Evolutionary conservation across 2,329 filamentous ascomycete genomes (phyloP), one percentile per base, ranked within the genome.

Genomic region (Bertia moriformis): DNA sequence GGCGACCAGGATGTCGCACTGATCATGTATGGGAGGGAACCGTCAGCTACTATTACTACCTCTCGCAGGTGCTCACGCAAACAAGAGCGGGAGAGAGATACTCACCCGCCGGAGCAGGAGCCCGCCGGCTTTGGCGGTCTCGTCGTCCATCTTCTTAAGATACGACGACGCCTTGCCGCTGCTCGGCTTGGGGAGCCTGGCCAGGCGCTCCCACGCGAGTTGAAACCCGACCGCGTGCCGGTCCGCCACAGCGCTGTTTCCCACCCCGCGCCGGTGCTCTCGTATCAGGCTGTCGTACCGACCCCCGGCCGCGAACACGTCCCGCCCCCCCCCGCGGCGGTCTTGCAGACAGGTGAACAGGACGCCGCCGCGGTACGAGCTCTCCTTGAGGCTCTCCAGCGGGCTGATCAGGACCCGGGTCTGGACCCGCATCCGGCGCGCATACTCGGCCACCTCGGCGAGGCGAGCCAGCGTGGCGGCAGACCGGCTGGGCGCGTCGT

Each of bases 301-400:
- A 2, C 91, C 91, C 38, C 93, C 91, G 20, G 88, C 91, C 4
- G 89, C 91, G 51, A 96, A 86, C 0, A 96, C 84, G 48, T 91
- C 82, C 48, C 73, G 78, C 44, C 80, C 73, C 54, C 86, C 93
- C n/a, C n/a, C n/a, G n/a, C n/a, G n/a, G 44, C 73, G 78, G 54
- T 96, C 89, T 45, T 88, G 86, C 2, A 95, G 62, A 50, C 87
- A 95, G 43, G 93, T 84, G 54, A 98, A 96, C 33, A 96, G 65
- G 19, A 96, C 66, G 4, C 88, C 88, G 1, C 83, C 82, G n/a
- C 73, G 66, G 56, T 93, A 98, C 54, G 96, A 95, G 41, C 80
- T 83, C 52, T 95, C 88, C 51, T 93, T 93, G 51, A 93, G 73
- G 55, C 84, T 93, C 52, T 79, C 83, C 4, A 98, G 66, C 0